Evolutionary conservation across 331 rosid genomes (phyloP).

Genomic region (Quercus phellos): DNA sequence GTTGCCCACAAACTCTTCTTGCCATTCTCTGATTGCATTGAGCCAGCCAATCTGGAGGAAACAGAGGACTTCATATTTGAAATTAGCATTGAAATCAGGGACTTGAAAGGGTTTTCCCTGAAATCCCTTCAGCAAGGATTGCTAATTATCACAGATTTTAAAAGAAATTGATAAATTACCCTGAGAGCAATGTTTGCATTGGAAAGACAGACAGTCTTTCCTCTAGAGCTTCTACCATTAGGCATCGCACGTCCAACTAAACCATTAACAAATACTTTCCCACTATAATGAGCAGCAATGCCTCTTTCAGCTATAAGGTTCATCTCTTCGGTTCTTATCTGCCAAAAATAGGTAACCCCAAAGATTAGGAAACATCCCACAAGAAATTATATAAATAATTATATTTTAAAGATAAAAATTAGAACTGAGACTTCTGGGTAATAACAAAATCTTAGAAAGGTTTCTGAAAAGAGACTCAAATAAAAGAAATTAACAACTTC

Average conservation of each 20-base stretch:
- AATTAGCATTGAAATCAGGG: conserved; percentile 25
- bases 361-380: neutral
- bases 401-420: neutral
- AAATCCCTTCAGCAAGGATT: conserved; percentile 26
- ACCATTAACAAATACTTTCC: conserved; percentile 61
- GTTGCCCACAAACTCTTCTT: conserved; percentile 99
- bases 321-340: conserved; percentile 98
- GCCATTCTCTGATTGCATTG: conserved; percentile 99
- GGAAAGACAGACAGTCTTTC: conserved; percentile 81
- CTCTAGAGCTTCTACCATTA: conserved; percentile 64
- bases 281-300: conserved; percentile 96
- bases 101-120: conserved; percentile 10
- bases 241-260: conserved; percentile 67
- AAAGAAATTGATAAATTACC: conserved; percentile 40
- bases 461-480: neutral
- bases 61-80: conserved; percentile 34
- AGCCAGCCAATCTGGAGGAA: conserved; percentile 95
- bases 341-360: conserved; percentile 25
- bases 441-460: neutral
- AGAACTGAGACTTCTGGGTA: neutral
- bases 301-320: conserved; percentile 97
- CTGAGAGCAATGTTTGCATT: conserved; percentile 97
- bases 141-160: conserved; percentile 10
- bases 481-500: neutral
- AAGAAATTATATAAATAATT: neutral